These are phyloP conservation scores for Aphanomyces astaci DNA, from an alignment of 352 stramenopile genomes.

Conservation along the genomic window DNA sequence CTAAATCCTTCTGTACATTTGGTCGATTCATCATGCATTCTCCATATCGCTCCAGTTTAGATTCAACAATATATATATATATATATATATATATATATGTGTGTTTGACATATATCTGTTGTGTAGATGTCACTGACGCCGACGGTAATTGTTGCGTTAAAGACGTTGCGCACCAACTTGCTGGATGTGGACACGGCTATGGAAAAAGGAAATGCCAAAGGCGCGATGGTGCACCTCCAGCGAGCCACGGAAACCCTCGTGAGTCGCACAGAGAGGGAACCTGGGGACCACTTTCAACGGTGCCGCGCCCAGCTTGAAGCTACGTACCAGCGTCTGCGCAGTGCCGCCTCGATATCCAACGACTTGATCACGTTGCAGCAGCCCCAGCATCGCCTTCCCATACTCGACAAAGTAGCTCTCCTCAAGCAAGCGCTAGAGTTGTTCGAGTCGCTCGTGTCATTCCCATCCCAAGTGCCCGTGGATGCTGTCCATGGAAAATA, in stretches of 20 bases:
- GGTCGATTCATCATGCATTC: no score
- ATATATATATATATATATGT: no score
- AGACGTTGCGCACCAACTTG: constrained; percentile 1
- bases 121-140: constrained; percentile 1
- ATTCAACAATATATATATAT: no score
- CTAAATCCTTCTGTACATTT: no score
- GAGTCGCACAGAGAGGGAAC: not conserved
- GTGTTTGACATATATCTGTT: no score
- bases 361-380: no score
- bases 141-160: not conserved
- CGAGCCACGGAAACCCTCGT: not conserved
- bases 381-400: not conserved
- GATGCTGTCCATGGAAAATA: constrained; percentile 16
- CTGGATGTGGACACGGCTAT: not conserved
- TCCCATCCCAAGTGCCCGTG: not conserved
- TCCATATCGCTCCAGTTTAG: no score
- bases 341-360: not conserved
- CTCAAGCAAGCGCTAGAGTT: constrained; percentile 8
- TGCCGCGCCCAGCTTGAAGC: constrained; percentile 1
- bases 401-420: constrained; percentile 4
- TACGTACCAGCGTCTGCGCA: constrained; percentile 8
- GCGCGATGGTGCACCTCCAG: not conserved
- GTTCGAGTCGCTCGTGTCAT: constrained; percentile 10
- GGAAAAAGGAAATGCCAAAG: constrained; percentile 10
- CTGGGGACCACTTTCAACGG: constrained; percentile 11